phyloP scores from a whole-genome alignment of 371 early-diverging fungal genomes.

The Syncephalastrum racemosum region DNA sequence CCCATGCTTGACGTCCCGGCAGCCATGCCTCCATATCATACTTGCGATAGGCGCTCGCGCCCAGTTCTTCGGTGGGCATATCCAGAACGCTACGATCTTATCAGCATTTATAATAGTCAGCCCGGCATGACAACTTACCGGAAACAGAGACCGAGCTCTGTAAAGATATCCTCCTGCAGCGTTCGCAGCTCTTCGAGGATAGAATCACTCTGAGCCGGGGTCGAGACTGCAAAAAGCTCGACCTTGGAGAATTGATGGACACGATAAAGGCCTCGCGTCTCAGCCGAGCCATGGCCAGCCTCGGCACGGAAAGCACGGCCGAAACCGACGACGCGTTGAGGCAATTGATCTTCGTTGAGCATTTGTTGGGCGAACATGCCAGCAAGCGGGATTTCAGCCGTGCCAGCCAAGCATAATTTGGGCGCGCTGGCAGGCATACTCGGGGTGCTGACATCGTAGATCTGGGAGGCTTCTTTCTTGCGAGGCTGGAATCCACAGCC shows the following conservation, averaged over 20 bases:
- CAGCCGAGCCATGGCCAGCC: constrained; percentile 83
- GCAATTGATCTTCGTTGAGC: constrained; percentile 57
- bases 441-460: constrained; percentile 67
- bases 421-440: constrained; percentile 26
- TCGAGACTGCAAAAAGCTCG: constrained; percentile 82
- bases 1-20: constrained; percentile 88
- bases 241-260: constrained; percentile 96
- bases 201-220: constrained; percentile 63
- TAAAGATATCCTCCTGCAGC: constrained; percentile 78
- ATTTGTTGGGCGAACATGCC: constrained; percentile 73
- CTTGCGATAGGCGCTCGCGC: constrained; percentile 90
- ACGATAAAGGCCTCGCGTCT: constrained; percentile 87
- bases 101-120: not conserved
- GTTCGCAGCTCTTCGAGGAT: constrained; percentile 71
- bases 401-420: constrained; percentile 78
- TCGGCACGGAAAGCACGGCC: constrained; percentile 90
- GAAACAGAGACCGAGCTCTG: constrained; percentile 79
- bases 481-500: constrained; percentile 93
- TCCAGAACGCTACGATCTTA: constrained; percentile 57
- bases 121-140: constrained; percentile 45
- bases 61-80: constrained; percentile 94
- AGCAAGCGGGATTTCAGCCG: constrained; percentile 92
- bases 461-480: constrained; percentile 77
- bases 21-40: constrained; percentile 97
- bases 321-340: constrained; percentile 74